Base-by-base conservation (phyloP, 2,329 filamentous ascomycete species). In the Paecilomyces fulvus region DNA sequence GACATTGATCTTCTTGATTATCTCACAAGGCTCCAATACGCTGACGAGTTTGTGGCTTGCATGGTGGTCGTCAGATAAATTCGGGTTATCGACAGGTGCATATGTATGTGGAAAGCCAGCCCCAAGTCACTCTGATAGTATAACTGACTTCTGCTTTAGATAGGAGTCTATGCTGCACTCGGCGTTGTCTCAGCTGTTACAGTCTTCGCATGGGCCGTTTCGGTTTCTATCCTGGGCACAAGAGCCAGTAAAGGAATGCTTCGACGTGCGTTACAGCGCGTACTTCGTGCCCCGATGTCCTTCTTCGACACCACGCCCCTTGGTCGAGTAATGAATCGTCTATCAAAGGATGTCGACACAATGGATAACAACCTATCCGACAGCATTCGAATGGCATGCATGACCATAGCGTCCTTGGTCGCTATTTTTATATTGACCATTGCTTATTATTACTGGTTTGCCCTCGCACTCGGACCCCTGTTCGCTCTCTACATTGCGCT, bases 241-340 rank as follows among this genome's bases (percentile, higher is more conserved):
- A 82, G 79, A 12, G 82, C 90, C 6, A 91, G 88, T 66, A 92
- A 89, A 70, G 78, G 79, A 54, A 88, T 95, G 81, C 81, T 95
- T 52, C 81, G 85, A 25, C 77, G 83, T 43, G 90, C 91, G 9
- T 87, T 95, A 60, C 83, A 79, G 14, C 80, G 87, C 12, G 88
- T 90, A 1, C 70, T 84, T 10, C 74, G 82, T 48, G 81, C 82
- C 9, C 82, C 82, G 5, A 83, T 84, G 89, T 87, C 87, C 12
- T 95, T 95, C 75, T 95, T 95, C 74, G 91, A 96, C 67, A 95
- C 91, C 0, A 96, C 91, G 1, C 91, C 91, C 1, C 80, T 95
- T 1, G 91, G 91, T 25, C 86, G 91, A 50, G 95, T 96, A 70
- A 94, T 89, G 28, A 95, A 95, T 71, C 87, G 91, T 17, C 95